Evolutionary conservation across 192 early-diverging fungal species (phyloP).

Genomic region (Phycomyces blakesleeanus): DNA sequence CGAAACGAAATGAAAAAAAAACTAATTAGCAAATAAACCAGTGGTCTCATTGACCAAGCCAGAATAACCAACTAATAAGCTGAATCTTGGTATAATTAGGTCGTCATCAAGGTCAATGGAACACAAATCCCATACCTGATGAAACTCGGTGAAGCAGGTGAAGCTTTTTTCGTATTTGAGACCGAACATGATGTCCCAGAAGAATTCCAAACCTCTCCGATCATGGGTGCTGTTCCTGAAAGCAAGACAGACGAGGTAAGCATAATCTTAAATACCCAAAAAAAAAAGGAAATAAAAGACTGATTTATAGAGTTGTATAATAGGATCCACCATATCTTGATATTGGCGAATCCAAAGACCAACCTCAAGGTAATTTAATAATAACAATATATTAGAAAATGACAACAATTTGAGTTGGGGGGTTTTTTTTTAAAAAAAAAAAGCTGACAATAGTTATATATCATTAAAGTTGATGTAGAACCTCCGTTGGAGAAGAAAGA

Average conservation of each 20-base stretch:
- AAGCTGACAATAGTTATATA: not conserved
- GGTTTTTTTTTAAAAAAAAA: not conserved
- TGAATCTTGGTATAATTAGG: conserved; percentile 36
- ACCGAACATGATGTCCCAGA: conserved; percentile 86
- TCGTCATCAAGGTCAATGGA: conserved; percentile 85
- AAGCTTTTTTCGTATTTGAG: conserved; percentile 97
- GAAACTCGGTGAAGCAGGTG: conserved; percentile 97
- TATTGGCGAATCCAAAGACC: conserved; percentile 34
- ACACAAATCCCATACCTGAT: conserved; percentile 73
- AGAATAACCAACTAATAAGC: not conserved
- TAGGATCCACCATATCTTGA: conserved; percentile 39
- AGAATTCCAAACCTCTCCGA: conserved; percentile 93
- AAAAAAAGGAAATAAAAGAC: not conserved
- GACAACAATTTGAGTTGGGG: not conserved
- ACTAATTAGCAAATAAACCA: not conserved
- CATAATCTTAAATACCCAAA: not conserved
- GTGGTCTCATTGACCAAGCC: not conserved
- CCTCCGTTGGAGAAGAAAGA: not conserved
- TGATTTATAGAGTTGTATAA: not conserved
- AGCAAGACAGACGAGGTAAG: conserved; percentile 22
- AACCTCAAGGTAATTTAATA: no score
- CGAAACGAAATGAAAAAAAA: not conserved
- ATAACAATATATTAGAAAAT: conserved; percentile 1
- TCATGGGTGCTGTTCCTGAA: conserved; percentile 51
- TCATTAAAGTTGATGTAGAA: not conserved